Conservation (phyloP, 2,329 filamentous ascomycete species). For the Xylariaceae sp. region DNA sequence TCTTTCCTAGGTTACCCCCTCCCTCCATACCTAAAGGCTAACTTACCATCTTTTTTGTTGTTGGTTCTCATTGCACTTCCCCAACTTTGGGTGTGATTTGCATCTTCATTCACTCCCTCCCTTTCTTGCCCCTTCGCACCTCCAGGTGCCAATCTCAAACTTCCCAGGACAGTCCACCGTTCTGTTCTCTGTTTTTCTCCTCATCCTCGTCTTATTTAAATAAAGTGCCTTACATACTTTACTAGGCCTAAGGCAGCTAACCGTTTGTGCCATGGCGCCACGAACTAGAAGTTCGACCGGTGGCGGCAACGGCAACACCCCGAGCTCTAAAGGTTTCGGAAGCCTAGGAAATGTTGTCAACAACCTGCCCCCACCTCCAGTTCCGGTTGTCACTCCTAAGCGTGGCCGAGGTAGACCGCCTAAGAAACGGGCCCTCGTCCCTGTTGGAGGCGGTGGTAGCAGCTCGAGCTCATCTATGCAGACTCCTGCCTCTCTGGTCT, state of each 20-base stretch:
- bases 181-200: too few species aligned
- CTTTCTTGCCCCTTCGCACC: neutral
- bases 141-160: too few species aligned
- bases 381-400: conserved; percentile 15
- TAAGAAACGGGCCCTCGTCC: conserved; percentile 21
- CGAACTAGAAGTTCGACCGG: conserved; percentile 14
- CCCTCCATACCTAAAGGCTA: too few species aligned
- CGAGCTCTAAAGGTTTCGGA: conserved; percentile 6
- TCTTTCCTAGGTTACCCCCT: too few species aligned
- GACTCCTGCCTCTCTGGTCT: conserved; percentile 27
- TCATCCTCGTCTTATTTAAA: neutral
- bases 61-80: conserved; percentile 1
- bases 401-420: conserved; percentile 26
- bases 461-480: conserved; percentile 34
- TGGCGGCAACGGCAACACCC: conserved; percentile 1
- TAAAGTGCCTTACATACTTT: too few species aligned
- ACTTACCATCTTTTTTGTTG: too few species aligned
- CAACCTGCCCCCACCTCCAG: neutral
- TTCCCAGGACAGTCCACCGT: too few species aligned
- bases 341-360: too few species aligned
- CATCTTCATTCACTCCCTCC: neutral
- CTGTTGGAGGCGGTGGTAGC: conserved; percentile 14
- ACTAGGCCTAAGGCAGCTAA: too few species aligned
- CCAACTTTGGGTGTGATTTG: conserved; percentile 1
- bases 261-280: conserved; percentile 28